Percentiles rank a stretch among this genome's conserved stretches.
These are phyloP conservation scores for Beauveria australis DNA, from an alignment of 2,329 filamentous ascomycete species.

Conservation along the genomic window DNA sequence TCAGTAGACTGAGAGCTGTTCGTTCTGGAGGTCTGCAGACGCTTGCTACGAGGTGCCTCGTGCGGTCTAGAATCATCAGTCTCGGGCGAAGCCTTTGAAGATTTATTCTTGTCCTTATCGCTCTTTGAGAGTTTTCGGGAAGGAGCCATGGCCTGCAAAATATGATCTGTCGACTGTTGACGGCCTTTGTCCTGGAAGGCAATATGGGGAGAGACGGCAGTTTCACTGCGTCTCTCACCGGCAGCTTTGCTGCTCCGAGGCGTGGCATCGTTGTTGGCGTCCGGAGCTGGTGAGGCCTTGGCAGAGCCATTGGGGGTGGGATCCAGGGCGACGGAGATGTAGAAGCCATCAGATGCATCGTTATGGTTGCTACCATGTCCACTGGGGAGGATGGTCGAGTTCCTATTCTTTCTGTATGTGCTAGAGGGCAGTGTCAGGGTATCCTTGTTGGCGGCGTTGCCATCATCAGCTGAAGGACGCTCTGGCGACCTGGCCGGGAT, in stretches of 20 bases:
- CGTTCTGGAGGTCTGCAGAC: slow-evolving; percentile 32
- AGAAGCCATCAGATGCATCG: slow-evolving; percentile 60
- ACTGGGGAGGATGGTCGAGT: slow-evolving; percentile 53
- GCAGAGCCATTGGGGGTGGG: slow-evolving; percentile 52
- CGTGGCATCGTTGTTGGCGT: slow-evolving; percentile 37
- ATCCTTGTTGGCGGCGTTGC: slow-evolving; percentile 32
- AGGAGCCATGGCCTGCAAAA: slow-evolving; percentile 41
- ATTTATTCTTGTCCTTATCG: slow-evolving; percentile 22
- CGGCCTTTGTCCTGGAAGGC: slow-evolving; percentile 81
- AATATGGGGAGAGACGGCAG: slow-evolving; percentile 66
- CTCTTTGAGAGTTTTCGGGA: slow-evolving; percentile 41
- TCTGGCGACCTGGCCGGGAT: slow-evolving; percentile 48
- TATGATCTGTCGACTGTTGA: slow-evolving; percentile 47
- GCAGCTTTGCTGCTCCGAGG: slow-evolving; percentile 51
- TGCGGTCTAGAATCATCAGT: slow-evolving; percentile 63
- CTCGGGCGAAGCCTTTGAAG: slow-evolving; percentile 22
- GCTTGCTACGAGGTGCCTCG: slow-evolving; percentile 65
- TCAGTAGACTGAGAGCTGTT: slow-evolving; percentile 35
- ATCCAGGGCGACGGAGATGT: slow-evolving; percentile 69
- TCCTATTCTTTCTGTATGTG: slow-evolving; percentile 70
- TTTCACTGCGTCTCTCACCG: slow-evolving; percentile 39
- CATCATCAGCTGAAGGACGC: slow-evolving; percentile 27
- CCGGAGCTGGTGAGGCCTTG: slow-evolving; percentile 43
- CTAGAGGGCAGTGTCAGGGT: slow-evolving; percentile 64
- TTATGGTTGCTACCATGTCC: slow-evolving; percentile 37